Evolutionary conservation across 176 grass and related monocot species (phyloP), one percentile per base, ranked within the genome.

Genomic region (Alopecurus myosuroides): DNA sequence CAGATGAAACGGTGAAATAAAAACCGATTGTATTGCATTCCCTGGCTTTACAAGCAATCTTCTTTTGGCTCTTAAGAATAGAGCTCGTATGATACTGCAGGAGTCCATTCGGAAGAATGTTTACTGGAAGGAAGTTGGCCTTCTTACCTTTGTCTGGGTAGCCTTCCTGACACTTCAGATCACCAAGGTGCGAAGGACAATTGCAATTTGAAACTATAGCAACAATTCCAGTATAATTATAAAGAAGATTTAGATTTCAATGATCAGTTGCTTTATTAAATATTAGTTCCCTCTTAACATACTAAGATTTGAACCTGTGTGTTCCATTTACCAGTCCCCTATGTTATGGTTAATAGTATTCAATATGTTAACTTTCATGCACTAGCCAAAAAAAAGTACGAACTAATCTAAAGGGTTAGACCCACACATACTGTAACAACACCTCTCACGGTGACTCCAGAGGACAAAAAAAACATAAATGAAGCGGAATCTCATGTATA

Each of bases 81-180:
- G 9, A 26, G 15, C 13, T 23, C 33, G 1, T 41, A 13, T 56
- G 1, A 39, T 5, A 9, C 63, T 80, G 68, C 84, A 98, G 93
- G 37, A 77, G n/a, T 73, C 93, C 50, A 5, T 98, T 60, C 77
- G 94, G 83, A 12, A 86, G 19, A 98, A 95, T 85, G 52, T 95
- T 58, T 90, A 74, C 73, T 92, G 91, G 93, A 95, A 94, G 86
- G 89, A 98, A 60, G 45, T 92, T 30, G 89, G 91, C 26, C 83
- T 98, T 52, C 91, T 98, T 40, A 58, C 84, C 4, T 91, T 92
- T 51, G 93, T 92, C 9, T 94, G 93, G 96, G 7, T 90, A 3
- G 70, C 91, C 35, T 95, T 98, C 83, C 96, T 98, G 41, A 80
- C 9, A 31, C 78, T 98, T 40, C 96, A 98, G 77, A 11, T 94